Evolutionary conservation across 768 basidiomycete species (phyloP), one percentile per base, ranked within the genome.

Genomic region (Kwoniella shandongensis): DNA sequence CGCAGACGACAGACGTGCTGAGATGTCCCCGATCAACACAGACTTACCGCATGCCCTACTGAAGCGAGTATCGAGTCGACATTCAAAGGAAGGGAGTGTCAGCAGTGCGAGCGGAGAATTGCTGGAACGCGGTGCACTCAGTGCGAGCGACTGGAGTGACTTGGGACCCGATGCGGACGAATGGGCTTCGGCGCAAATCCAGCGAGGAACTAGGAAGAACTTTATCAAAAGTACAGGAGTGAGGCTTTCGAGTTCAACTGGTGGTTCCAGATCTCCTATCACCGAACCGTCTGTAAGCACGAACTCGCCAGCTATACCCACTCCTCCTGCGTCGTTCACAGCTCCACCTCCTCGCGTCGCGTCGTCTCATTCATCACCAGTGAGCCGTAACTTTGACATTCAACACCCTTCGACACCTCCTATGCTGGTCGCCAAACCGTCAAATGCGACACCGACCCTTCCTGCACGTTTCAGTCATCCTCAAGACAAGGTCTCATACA

Each of bases 11-110:
- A 29, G 59, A 36, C 57, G 59, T 26, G 46, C 60, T 3, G 62
- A 47, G 27, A 59, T 61, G 25, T 56, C 58, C 20, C 63, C 60
- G 15, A 73, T 64, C 27, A 62, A 18, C 27, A 62, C 65, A 26
- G 60, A 66, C 44, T 42, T 63, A 3, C 27, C 54, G 11, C 46
- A 49, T 29, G 7, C 44, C 27, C 20, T 58, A 13, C 56, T 58
- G 12, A 44, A 58, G 8, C 47, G 64, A 17, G 39, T 59, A 3
- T 53, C 61, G 1, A 68, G 67, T 48, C 59, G 67, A 13, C 70
- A 69, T 55, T 74, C 73, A 0, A 73, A 71, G 50, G 68, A 70
- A 32, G 73, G 71, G 15, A 70, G 67, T 46, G 32, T 68, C 12
- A 70, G 71, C 32, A 67, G 65, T 45, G 61, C 69, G 3, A 76